Evolutionary conservation across 2,329 filamentous ascomycete genomes (phyloP).

Genomic region (Pseudocercospora cruenta): DNA sequence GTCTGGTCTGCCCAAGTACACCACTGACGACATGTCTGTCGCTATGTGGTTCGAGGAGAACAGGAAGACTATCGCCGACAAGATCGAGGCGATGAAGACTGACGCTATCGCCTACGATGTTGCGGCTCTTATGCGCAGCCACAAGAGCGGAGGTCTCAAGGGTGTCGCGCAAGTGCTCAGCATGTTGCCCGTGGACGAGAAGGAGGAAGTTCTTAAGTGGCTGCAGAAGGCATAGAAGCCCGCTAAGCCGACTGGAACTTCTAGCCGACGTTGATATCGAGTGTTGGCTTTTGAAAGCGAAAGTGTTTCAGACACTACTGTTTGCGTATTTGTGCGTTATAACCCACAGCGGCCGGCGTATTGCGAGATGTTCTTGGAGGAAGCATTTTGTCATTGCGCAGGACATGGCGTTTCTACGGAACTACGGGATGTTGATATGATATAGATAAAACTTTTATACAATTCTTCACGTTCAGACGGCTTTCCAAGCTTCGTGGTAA

Average conservation of each 20-base stretch:
- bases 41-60: conserved; percentile 97
- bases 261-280: background rate
- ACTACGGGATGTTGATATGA: background rate
- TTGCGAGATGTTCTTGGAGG: background rate
- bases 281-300: background rate
- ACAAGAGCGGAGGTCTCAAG: conserved; percentile 73
- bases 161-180: conserved; percentile 84
- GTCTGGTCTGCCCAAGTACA: conserved; percentile 77
- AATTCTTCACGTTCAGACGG: background rate
- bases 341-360: background rate
- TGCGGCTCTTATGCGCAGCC: conserved; percentile 67
- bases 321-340: conserved; percentile 1
- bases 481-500: conserved; percentile 15
- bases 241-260: background rate
- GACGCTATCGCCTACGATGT: conserved; percentile 73
- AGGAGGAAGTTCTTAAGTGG: conserved; percentile 75
- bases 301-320: background rate
- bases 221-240: conserved; percentile 45
- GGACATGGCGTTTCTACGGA: background rate
- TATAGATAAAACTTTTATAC: background rate
- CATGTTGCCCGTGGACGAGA: conserved; percentile 85
- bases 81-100: conserved; percentile 81
- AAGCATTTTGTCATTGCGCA: background rate
- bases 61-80: conserved; percentile 76
- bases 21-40: conserved; percentile 77